Base-by-base conservation (phyloP, 1,284 basidiomycete species). In the Ustilago trichophora region DNA sequence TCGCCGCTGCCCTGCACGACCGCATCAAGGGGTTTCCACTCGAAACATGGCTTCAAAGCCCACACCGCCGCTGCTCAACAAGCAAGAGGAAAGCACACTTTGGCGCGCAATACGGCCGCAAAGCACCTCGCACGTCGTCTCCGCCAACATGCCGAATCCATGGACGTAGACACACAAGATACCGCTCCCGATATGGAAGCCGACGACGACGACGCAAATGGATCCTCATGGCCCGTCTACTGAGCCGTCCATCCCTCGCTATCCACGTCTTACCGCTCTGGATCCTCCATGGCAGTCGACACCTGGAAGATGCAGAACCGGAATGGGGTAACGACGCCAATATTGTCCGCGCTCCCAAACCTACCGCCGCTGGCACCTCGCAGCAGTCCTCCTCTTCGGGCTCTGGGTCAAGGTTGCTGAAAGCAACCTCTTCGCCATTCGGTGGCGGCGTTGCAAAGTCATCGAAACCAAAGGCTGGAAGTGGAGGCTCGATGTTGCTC, bases 291-390 rank as follows among this genome's bases (percentile, higher is more conserved):
- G 26, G 24, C 45, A 3, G 36, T 49, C 4, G 64, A 67, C 8
- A 54, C 41, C 48, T 64, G 6, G 59, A 69, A 26, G 66, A 69
- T 25, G 52, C 43, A 16, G 66, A 69, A 31, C 66, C 66, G 8
- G 66, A 69, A 16, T 69, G 66, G 66, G 66, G 66, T 12, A 69
- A 69, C 25, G 66, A 69, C 22, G 66, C 65, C 13, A 51, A 55
- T 31, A 42, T 68, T n/a, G 51, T 68, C 9, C 45, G 65, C 15
- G 54, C 58, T 10, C 53, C 65, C n/a, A 56, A 54, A 10, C 53
- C 65, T 1, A 35, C 49, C 16, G 58, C 65, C 24, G 13, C 40
- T 3, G 42, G 47, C 32, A 29, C 33, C 12, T 48, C 46, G 2
- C 33, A 35, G 9, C 9, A 7, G 8, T 42, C 38, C 16, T 40